A percentile compares a stretch with the other conserved stretches of the same genome.
phyloP scores from a whole-genome alignment of 179 eudicot genomes.

The Drosera spatulata region DNA sequence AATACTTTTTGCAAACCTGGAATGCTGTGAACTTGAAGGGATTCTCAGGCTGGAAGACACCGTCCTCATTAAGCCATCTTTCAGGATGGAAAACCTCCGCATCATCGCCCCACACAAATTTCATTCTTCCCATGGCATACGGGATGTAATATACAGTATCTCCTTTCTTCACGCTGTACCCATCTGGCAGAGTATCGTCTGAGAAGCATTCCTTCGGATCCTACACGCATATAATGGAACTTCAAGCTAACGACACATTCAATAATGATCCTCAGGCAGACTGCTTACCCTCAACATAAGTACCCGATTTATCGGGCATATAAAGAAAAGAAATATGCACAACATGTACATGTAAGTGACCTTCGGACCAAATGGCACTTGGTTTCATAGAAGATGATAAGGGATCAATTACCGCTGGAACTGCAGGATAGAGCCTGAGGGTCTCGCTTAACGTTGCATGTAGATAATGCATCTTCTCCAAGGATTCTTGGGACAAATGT shows the following conservation, averaged over 20 bases:
- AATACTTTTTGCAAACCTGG: constrained; percentile 26
- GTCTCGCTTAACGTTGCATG: constrained; percentile 73
- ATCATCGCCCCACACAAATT: constrained; percentile 64
- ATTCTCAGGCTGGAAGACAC: constrained; percentile 55
- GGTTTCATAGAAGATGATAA: neutral
- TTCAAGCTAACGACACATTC: no score
- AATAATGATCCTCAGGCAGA: no score
- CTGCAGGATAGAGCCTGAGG: constrained; percentile 63
- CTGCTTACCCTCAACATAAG: no score
- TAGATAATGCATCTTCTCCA: constrained; percentile 63
- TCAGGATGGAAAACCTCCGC: constrained; percentile 59
- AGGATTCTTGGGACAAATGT: constrained; percentile 29
- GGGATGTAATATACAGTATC: constrained; percentile 53
- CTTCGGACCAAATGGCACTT: no score
- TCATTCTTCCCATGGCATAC: constrained; percentile 29
- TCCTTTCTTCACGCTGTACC: constrained; percentile 52
- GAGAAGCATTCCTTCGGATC: constrained; percentile 44
- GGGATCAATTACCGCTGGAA: constrained; percentile 45
- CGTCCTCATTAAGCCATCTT: constrained; percentile 57
- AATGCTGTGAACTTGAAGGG: constrained; percentile 19
- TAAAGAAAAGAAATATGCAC: neutral
- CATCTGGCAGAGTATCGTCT: constrained; percentile 76
- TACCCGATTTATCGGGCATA: no score
- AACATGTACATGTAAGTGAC: neutral
- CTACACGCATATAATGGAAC: constrained; percentile 8